phyloP scores from a whole-genome alignment of 352 stramenopile species.

The Thraustotheca clavata region DNA sequence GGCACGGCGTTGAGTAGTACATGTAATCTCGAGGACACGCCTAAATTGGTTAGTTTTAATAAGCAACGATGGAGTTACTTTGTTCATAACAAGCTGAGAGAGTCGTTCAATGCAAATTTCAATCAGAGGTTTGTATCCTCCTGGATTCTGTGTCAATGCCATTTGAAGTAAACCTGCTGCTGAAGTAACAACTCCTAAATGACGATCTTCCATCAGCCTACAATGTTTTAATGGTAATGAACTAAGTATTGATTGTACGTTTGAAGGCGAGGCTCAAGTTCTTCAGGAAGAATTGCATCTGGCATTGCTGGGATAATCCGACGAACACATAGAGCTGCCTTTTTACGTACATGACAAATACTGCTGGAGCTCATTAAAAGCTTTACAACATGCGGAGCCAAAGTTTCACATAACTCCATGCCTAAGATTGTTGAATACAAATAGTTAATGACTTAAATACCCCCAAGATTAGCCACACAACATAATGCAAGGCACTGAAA shows the following conservation, averaged over 20 bases:
- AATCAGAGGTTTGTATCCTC: constrained; percentile 87
- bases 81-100: constrained; percentile 89
- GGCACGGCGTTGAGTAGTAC: constrained; percentile 95
- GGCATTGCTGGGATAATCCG: constrained; percentile 90
- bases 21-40: constrained; percentile 92
- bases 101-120: constrained; percentile 91
- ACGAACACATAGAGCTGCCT: constrained; percentile 92
- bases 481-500: constrained; percentile 93
- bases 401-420: constrained; percentile 89
- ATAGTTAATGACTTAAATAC: not conserved
- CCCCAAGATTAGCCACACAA: constrained; percentile 94
- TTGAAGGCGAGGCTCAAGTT: constrained; percentile 51
- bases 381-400: constrained; percentile 90
- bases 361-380: constrained; percentile 88
- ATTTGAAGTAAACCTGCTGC: constrained; percentile 88
- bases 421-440: constrained; percentile 21
- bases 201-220: constrained; percentile 85
- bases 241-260: constrained; percentile 15
- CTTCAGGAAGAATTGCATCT: constrained; percentile 82
- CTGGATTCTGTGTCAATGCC: constrained; percentile 81
- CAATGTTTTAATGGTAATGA: not conserved
- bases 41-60: not conserved
- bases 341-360: constrained; percentile 94
- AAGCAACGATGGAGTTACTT: constrained; percentile 30
- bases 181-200: constrained; percentile 93